Conservation (phyloP, 2,329 filamentous ascomycete species). For the Bipolaris victoriae region DNA sequence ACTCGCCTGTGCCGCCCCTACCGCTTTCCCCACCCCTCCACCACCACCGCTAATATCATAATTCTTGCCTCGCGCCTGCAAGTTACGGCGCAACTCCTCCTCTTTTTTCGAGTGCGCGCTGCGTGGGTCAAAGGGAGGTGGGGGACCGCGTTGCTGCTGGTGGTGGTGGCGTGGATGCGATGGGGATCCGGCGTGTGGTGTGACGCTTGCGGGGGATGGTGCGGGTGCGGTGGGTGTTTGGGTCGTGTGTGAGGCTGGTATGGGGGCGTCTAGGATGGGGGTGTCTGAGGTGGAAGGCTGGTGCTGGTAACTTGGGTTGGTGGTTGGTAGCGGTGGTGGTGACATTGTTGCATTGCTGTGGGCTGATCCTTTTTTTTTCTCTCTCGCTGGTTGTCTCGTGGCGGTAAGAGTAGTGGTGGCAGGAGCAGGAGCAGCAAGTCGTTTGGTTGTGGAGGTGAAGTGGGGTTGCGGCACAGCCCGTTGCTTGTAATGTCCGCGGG, state of each 20-base stretch:
- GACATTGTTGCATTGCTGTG: slow-evolving; percentile 12
- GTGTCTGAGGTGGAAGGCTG: too few species aligned
- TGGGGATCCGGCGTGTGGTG: neutral
- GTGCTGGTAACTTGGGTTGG: neutral
- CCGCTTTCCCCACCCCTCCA: too few species aligned
- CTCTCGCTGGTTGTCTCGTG: neutral
- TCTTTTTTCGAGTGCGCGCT: neutral
- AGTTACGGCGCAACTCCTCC: slow-evolving; percentile 30
- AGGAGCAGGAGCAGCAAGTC: neutral
- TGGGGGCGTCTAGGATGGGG: too few species aligned
- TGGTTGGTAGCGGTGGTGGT: neutral
- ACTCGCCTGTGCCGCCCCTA: slow-evolving; percentile 1
- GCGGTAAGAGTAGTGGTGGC: neutral
- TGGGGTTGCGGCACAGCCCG: neutral
- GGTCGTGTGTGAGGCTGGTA: too few species aligned
- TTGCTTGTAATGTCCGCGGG: slow-evolving; percentile 25
- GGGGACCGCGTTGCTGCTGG: neutral
- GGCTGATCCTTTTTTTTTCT: neutral
- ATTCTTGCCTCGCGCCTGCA: slow-evolving; percentile 33
- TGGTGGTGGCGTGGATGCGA: neutral
- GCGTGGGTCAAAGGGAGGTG: neutral
- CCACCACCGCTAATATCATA: neutral
- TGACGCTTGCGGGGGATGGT: neutral
- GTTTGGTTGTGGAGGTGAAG: slow-evolving; percentile 10
- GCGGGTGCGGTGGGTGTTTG: neutral